Base-by-base conservation (phyloP, 2,329 filamentous ascomycete genomes). In the Aspergillus pseudonomiae region DNA sequence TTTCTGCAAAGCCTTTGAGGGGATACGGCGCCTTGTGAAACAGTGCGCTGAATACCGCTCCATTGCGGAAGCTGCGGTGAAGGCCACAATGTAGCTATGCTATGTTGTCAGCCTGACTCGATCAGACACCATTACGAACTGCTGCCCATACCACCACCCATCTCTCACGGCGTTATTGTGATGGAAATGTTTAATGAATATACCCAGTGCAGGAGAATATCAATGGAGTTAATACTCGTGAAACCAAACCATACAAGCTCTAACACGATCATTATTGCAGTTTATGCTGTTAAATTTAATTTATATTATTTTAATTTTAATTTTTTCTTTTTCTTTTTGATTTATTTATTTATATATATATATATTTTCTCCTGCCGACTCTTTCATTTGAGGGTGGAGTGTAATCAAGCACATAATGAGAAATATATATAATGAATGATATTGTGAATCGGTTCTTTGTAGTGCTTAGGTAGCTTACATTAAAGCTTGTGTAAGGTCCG, bases 1-100 rank as follows among this genome's bases (percentile, higher is more conserved):
- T 39, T 39, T 57, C 2, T 56, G 48, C 26, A 59, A 61, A 6
- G 54, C 65, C 10, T 62, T 57, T 24, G 65, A 67, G 21, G 61
- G 56, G 3, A 63, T 65, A 6, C 28, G 45, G 11, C 64, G 58
- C 11, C 48, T 69, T 6, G 61, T 41, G 12, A 62, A 65, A n/a
- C 58, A 65, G 36, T 69, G 67, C 30, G 57, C 61, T 11, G 61
- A 66, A 41, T 67, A 63, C 45, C 66, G 65, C 48, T 60, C 59
- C 19, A 55, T 67, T 12, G 67, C 67, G 32, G 59, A 63, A 43
- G 46, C 54, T 16, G 60, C 55, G 12, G 48, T 62, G 30, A 57
- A 57, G 41, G 34, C 57, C 41, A 14, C 52, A 39, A 4, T 55
- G 14, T 55, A 24, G 16, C 21, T 24, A 34, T 53, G 16, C 14